Evolutionary conservation across 352 stramenopile species (phyloP).

Genomic region (Phytophthora fragariaefolia): DNA sequence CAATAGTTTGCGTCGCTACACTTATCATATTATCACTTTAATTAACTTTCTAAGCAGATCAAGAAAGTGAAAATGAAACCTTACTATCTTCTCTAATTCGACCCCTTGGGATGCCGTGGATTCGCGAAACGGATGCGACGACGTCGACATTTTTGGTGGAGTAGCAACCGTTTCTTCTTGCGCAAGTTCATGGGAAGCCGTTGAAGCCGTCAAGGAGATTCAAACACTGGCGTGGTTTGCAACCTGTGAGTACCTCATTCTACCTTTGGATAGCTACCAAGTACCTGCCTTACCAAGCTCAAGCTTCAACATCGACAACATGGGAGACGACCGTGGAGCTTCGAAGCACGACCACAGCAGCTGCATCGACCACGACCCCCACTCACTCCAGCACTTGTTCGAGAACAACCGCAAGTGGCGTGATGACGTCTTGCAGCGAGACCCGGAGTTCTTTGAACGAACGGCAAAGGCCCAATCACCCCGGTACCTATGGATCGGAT

Average conservation of each 20-base stretch:
- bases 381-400: slow-evolving; percentile 56
- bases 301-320: background rate
- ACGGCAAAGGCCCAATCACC: slow-evolving; percentile 73
- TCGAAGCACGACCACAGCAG: slow-evolving; percentile 26
- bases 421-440: slow-evolving; percentile 52
- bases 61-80: too few species aligned
- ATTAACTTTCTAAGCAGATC: too few species aligned
- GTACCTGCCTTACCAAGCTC: background rate
- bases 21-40: background rate
- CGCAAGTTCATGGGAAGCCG: background rate
- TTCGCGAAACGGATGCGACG: slow-evolving; percentile 15
- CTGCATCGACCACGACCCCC: slow-evolving; percentile 23
- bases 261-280: slow-evolving; percentile 3
- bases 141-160: slow-evolving; percentile 14
- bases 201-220: slow-evolving; percentile 2
- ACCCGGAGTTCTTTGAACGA: slow-evolving; percentile 75
- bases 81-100: background rate
- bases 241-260: slow-evolving; percentile 14
- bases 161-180: slow-evolving; percentile 2
- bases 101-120: background rate
- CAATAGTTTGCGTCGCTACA: background rate
- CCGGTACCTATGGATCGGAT: slow-evolving; percentile 91
- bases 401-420: slow-evolving; percentile 80
- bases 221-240: background rate
- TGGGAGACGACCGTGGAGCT: slow-evolving; percentile 14